phyloP scores from a whole-genome alignment of 441 rosid species.

The Breynia disticha region DNA sequence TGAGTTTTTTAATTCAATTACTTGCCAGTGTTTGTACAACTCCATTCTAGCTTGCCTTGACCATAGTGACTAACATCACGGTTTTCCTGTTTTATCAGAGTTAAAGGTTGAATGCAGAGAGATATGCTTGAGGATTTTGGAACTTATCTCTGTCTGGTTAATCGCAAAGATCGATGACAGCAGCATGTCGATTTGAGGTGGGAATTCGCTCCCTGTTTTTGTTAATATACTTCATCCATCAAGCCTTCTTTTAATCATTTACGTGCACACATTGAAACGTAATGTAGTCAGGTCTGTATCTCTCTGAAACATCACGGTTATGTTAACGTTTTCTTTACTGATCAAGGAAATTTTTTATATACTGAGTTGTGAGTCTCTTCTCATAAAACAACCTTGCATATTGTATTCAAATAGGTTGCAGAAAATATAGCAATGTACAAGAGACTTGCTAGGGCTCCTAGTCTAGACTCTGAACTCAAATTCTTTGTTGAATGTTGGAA shows the following conservation, averaged over 20 bases:
- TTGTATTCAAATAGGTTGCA: no score
- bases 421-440: no score
- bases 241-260: no score
- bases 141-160: background rate
- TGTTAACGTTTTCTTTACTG: no score
- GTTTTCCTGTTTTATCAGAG: constrained; percentile 20
- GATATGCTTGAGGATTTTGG: constrained; percentile 5
- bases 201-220: background rate
- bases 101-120: constrained; percentile 22
- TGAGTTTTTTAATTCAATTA: constrained; percentile 22
- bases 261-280: no score
- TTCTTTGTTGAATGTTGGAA: constrained; percentile 18
- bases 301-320: no score
- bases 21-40: background rate
- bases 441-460: no score
- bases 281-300: no score
- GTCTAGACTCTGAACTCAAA: background rate
- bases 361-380: no score
- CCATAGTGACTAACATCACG: background rate
- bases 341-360: no score
- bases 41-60: background rate
- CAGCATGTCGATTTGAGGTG: background rate
- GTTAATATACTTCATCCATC: no score
- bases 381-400: no score
- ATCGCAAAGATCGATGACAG: background rate